Percentiles rank a stretch among this genome's conserved stretches.
Evolutionary conservation across 352 stramenopile species (phyloP).

Genomic region (Elongisporangium prolatum): DNA sequence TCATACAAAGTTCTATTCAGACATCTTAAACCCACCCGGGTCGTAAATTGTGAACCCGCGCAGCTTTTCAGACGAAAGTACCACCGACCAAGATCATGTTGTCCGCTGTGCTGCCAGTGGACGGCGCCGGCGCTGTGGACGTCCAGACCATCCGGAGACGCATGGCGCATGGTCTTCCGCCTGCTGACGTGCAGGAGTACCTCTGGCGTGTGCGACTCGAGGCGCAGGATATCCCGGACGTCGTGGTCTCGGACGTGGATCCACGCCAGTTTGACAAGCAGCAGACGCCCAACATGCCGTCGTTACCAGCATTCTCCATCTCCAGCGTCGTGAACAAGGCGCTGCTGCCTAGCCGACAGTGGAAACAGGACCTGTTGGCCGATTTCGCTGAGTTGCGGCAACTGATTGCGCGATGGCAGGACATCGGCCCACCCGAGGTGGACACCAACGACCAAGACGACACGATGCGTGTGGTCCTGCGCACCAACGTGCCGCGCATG

Average conservation of each 20-base stretch:
- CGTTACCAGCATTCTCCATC: constrained; percentile 36
- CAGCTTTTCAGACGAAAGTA: neutral
- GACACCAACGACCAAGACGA: constrained; percentile 3
- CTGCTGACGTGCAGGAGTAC: constrained; percentile 79
- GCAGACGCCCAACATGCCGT: constrained; percentile 74
- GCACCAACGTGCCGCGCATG: constrained; percentile 70
- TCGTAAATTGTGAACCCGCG: neutral
- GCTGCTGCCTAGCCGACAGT: constrained; percentile 30
- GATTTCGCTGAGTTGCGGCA: constrained; percentile 80
- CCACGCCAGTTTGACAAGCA: constrained; percentile 55
- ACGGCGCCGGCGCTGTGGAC: constrained; percentile 47
- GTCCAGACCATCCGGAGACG: constrained; percentile 49
- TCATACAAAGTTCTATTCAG: neutral
- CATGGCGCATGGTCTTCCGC: constrained; percentile 61
- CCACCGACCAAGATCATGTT: constrained; percentile 43
- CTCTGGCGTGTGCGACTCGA: constrained; percentile 80
- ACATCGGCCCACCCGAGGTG: constrained; percentile 37
- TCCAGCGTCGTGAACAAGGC: constrained; percentile 14
- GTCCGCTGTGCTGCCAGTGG: constrained; percentile 55
- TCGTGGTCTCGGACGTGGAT: constrained; percentile 69
- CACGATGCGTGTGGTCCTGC: constrained; percentile 15
- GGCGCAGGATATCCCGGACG: constrained; percentile 68
- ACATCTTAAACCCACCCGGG: neutral
- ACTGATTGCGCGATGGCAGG: constrained; percentile 67
- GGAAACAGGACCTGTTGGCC: constrained; percentile 56